Evolutionary conservation across 2,329 filamentous ascomycete species (phyloP), one percentile per base, ranked within the genome.

Genomic region (Diaporthe nobilis): DNA sequence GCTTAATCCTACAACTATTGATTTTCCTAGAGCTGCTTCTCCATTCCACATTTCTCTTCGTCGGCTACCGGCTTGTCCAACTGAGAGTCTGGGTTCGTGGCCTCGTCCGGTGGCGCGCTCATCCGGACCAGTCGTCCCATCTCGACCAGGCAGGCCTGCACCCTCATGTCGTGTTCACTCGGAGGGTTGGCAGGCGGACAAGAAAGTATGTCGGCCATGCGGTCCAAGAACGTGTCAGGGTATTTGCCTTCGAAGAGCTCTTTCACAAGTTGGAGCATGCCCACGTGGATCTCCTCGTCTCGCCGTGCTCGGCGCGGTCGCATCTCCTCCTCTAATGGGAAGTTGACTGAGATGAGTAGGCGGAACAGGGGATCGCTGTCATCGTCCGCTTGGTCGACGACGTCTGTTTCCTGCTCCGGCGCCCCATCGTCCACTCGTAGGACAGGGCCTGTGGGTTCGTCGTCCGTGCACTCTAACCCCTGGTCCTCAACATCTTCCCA

Each of bases 351-450:
- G 20, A 73, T 73, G 71, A 73, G 71, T 25, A 73, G 58, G 47
- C 44, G 39, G 58, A 73, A 63, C 31, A 73, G 49, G 25, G 47
- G 71, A 17, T 73, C 71, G 58, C 37, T 25, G 47, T 73, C 70
- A 57, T 53, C 49, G 22, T 75, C 75, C 75, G 60, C 75, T 77
- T 68, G 75, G 73, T n/a, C 37, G 55, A 65, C 49, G 44, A 72
- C 73, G n/a, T 49, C 28, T 17, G 61, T 31, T 8, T 53, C 58
- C 44, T 39, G 37, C 34, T 49, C 68, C 34, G 22, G 28, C 15
- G 31, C 68, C 73, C 73, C 47, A 58, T 77, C 73, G 63, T 75
- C 73, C 75, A 70, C 75, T 77, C 73, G 75, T 75, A 60, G 73
- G 57, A 77, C 73, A 73, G 73, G 75, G 63, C 37, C 61, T 71